Evolutionary conservation across 768 basidiomycete genomes (phyloP).

Genomic region (Paxillus rubicundulus): DNA sequence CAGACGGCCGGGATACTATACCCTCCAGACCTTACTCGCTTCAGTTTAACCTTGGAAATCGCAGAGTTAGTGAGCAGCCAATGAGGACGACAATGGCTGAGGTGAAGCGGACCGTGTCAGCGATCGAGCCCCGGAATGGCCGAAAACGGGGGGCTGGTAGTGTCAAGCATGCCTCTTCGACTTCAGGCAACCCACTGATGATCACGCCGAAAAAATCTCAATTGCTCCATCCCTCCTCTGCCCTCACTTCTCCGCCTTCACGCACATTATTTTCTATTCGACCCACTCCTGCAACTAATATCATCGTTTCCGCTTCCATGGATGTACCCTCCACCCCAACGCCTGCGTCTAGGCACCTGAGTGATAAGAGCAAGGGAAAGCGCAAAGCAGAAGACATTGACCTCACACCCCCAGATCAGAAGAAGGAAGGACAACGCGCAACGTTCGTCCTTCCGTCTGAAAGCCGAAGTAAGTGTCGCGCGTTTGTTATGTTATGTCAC

Average conservation of each 20-base stretch:
- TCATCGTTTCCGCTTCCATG: constrained; percentile 12
- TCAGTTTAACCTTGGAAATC: constrained; percentile 15
- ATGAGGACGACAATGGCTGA: constrained; percentile 12
- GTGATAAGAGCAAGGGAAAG: constrained; percentile 52
- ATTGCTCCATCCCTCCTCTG: constrained; percentile 12
- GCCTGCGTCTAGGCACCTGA: constrained; percentile 30
- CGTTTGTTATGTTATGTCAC: constrained; percentile 15
- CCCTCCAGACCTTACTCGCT: constrained; percentile 21
- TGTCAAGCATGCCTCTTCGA: constrained; percentile 15
- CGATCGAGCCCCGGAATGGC: constrained; percentile 17
- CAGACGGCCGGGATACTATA: constrained; percentile 18
- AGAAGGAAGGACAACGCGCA: constrained; percentile 47
- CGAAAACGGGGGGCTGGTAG: constrained; percentile 15
- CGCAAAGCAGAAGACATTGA: constrained; percentile 75
- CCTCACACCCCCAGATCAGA: constrained; percentile 62
- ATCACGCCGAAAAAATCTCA: constrained; percentile 9
- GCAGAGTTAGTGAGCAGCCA: constrained; percentile 12
- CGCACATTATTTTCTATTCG: constrained; percentile 13
- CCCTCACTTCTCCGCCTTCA: constrained; percentile 17
- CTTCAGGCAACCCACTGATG: constrained; percentile 16
- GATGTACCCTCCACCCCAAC: constrained; percentile 34
- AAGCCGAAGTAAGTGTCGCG: constrained; percentile 50
- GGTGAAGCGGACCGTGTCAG: constrained; percentile 28
- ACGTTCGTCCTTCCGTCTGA: constrained; percentile 60
- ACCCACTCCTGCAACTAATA: constrained; percentile 3